phyloP scores from a whole-genome alignment of 805 yeast genomes.

The Scheffersomyces stipitis region DNA sequence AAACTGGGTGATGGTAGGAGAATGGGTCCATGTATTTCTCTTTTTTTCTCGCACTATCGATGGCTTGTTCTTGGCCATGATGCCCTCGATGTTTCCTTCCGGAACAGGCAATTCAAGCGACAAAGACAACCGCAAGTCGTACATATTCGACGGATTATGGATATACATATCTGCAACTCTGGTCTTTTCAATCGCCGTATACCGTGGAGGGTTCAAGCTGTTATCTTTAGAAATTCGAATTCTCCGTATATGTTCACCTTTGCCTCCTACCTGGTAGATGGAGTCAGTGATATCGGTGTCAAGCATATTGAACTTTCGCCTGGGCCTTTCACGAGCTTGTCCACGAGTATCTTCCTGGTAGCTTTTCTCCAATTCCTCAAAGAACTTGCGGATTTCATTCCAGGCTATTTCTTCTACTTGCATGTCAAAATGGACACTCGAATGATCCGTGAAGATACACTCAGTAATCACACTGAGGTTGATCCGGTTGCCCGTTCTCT shows the following conservation, averaged over 20 bases:
- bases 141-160: constrained; percentile 72
- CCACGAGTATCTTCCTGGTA: constrained; percentile 43
- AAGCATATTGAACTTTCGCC: constrained; percentile 56
- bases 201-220: constrained; percentile 59
- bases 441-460: constrained; percentile 55
- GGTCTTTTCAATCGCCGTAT: constrained; percentile 69
- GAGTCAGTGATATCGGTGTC: constrained; percentile 65
- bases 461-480: constrained; percentile 69
- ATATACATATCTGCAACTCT: constrained; percentile 72
- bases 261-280: constrained; percentile 58
- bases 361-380: constrained; percentile 53
- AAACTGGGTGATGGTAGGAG: constrained; percentile 69
- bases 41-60: constrained; percentile 65
- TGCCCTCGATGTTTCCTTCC: constrained; percentile 53
- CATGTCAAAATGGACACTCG: constrained; percentile 59
- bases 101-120: constrained; percentile 75
- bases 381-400: constrained; percentile 53
- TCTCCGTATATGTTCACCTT: constrained; percentile 64
- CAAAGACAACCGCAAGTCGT: constrained; percentile 74
- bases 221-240: constrained; percentile 68
- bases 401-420: constrained; percentile 66
- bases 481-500: constrained; percentile 59
- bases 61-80: constrained; percentile 51
- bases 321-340: constrained; percentile 23
- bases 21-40: constrained; percentile 69